Evolutionary conservation across 495 filamentous ascomycete genomes (phyloP), one percentile per base, ranked within the genome.

Genomic region (Penicillium coffeae): DNA sequence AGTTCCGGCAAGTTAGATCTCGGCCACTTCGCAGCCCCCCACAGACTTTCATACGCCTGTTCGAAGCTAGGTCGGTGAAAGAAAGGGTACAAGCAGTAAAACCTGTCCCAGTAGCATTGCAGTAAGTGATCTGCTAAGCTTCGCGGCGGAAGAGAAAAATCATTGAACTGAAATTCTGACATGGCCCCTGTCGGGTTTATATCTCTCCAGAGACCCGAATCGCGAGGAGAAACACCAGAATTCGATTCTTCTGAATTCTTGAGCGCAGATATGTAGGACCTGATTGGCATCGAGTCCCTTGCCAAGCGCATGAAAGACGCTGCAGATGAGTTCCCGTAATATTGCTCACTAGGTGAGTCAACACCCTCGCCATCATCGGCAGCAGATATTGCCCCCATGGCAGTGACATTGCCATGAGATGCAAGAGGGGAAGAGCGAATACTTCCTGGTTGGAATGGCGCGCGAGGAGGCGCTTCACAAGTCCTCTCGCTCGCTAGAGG

Each of bases 31-130:
- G 55, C 41, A 0, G 65, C 49, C 1, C 48, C 48, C 74, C 72
- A 76, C 3, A 77, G 56, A 36, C 62, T 70, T 16, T 69, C 61
- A 42, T 75, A 76, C 2, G 69, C 72, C 10, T 52, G 51, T 38
- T 71, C 48, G 41, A 78, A 74, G 14, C 62, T 66, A 0, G 68
- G 68, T 5, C 70, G 69, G 50, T 78, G 65, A 35, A 76, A 69
- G 45, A 76, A 69, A 0, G 74, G 73, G 42, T 73, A 74, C 0
- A 75, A 51, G 47, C 64, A 71, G 45, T 70, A 65, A 0, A 75
- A 61, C 18, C 63, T 49, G 13, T 70, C 59, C 60, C 66, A 76
- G 44, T 65, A 78, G 12, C 62, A 64, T 2, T 60, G 49, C 8
- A 78, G 39, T 0, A 78, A 60, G 18, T 72, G 69, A 48, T 78